These are phyloP conservation scores for Aspergillus intermedius DNA, from an alignment of 2,329 filamentous ascomycete species.

Conservation along the genomic window DNA sequence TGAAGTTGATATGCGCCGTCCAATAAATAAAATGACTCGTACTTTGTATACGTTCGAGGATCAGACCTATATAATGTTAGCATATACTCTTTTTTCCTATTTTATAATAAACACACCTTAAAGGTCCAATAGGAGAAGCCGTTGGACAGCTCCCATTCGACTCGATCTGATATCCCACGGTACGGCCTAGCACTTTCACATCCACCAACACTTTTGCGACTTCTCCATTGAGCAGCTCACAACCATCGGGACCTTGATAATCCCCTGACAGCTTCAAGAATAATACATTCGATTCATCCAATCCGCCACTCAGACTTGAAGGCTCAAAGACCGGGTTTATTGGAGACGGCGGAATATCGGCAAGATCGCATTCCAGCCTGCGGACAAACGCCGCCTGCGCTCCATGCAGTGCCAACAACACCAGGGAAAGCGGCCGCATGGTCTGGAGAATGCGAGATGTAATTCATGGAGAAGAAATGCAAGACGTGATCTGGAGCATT, in stretches of 20 bases:
- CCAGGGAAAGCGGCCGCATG: not conserved
- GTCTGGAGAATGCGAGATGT: too few species aligned
- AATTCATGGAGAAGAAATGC: too few species aligned
- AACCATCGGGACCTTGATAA: not conserved
- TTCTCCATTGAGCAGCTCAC: not conserved
- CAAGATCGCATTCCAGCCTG: not conserved
- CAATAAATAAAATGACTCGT: slow-evolving; percentile 3
- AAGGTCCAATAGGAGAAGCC: not conserved
- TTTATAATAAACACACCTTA: not conserved
- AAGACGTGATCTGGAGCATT: too few species aligned
- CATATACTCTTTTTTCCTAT: not conserved
- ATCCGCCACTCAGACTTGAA: not conserved
- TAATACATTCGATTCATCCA: not conserved
- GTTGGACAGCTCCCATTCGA: not conserved
- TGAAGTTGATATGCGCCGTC: slow-evolving; percentile 2
- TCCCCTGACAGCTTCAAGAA: not conserved
- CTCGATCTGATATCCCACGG: not conserved
- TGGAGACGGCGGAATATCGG: not conserved
- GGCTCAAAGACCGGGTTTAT: not conserved
- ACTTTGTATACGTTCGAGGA: slow-evolving; percentile 4
- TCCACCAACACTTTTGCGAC: not conserved
- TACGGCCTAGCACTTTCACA: not conserved
- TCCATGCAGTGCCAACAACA: not conserved
- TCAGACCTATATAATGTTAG: not conserved
- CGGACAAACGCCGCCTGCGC: not conserved